Percentiles rank a stretch among this genome's conserved stretches.
Conservation (phyloP, 192 early-diverging fungal species). For the Dissophora globulifera region DNA sequence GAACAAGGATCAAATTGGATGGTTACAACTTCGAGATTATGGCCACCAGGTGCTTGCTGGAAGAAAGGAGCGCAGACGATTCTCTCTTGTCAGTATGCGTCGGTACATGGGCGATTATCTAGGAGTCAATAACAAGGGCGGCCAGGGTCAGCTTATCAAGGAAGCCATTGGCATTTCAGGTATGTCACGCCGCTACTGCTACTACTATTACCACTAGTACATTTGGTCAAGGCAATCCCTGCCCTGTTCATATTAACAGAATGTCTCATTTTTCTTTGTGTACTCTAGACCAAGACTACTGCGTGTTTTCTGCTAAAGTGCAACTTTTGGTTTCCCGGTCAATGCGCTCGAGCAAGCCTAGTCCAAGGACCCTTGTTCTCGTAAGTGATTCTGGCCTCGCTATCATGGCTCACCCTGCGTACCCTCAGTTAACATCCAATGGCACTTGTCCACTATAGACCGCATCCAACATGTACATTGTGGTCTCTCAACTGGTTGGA, state of each 20-base stretch:
- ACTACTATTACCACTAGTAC: neutral
- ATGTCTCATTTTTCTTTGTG: neutral
- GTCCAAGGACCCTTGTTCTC: conserved; percentile 77
- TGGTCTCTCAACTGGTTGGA: conserved; percentile 66
- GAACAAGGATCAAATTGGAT: conserved; percentile 88
- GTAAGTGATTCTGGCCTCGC: conserved; percentile 25
- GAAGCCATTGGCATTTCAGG: conserved; percentile 57
- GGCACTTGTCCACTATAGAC: conserved; percentile 52
- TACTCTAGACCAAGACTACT: conserved; percentile 57
- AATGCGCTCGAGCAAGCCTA: conserved; percentile 78
- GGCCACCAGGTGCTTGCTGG: conserved; percentile 89
- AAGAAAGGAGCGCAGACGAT: conserved; percentile 93
- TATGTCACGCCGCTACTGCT: neutral
- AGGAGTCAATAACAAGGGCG: conserved; percentile 63
- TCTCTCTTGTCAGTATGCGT: conserved; percentile 82
- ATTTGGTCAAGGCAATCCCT: neutral
- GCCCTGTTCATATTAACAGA: too few species aligned
- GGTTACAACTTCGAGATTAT: conserved; percentile 92
- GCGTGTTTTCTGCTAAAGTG: conserved; percentile 70
- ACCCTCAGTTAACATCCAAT: too few species aligned
- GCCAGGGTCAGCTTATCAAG: conserved; percentile 58
- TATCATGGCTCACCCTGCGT: neutral
- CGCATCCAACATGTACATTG: conserved; percentile 64
- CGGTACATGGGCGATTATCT: conserved; percentile 95
- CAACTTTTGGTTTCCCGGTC: conserved; percentile 73